Evolutionary conservation across 257 asterid species (phyloP), one percentile per base, ranked within the genome.

Genomic region (Scutellaria barbata): DNA sequence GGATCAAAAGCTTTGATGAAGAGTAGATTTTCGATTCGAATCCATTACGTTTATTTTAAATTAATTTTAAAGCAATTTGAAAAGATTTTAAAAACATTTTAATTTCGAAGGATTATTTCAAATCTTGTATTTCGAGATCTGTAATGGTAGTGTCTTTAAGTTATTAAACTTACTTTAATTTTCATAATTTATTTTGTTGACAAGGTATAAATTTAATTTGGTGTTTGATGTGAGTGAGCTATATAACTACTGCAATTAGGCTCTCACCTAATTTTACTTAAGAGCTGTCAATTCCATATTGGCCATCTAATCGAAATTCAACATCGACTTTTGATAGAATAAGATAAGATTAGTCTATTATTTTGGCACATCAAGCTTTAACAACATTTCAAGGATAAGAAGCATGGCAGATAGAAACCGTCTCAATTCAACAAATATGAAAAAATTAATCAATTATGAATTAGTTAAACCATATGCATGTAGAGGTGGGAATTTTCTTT

Each of bases 361-460:
- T 39, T 58, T 37, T 11, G 45, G 69, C 41, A 37, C 13, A 35
- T 47, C 59, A 18, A 48, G 8, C 16, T 47, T 59, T 16, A n/a
- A 42, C n/a, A 2, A 54, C 33, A 20, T 4, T 41, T 53, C 51
- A 30, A 30, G 35, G 7, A 30, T 30, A 52, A 16, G 11, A 5
- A 2, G 17, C 63, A 57, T 56, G 61, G 1, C 33, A 7, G n/a
- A n/a, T n/a, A n/a, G n/a, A n/a, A n/a, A n/a, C n/a, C n/a, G n/a
- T n/a, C n/a, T n/a, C n/a, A n/a, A n/a, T n/a, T n/a, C 48, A 35
- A 60, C n/a, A 58, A 58, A 57, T 33, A 22, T 6, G 22, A 66
- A 7, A 12, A 35, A 25, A 30, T 30, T 66, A 56, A 66, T 47
- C 35, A 7, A 50, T 35, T 50, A 66, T 4, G 48, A 42, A 30